phyloP scores from a whole-genome alignment of 2,329 filamentous ascomycete genomes.

The Penicillium sclerotigenum region DNA sequence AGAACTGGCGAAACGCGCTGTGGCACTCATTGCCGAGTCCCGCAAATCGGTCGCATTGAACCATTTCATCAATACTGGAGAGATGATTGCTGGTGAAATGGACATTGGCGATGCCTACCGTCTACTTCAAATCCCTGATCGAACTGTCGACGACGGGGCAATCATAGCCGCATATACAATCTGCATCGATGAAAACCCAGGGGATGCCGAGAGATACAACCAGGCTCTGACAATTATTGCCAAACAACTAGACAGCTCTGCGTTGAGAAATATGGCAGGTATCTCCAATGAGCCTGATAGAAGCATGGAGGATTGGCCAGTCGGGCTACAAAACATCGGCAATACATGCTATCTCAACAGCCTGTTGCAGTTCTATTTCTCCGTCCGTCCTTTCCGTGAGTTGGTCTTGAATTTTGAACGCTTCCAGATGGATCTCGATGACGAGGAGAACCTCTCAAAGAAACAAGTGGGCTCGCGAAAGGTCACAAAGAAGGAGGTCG shows the following conservation, averaged over 20 bases:
- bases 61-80: constrained; percentile 53
- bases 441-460: constrained; percentile 55
- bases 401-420: constrained; percentile 74
- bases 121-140: constrained; percentile 52
- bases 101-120: constrained; percentile 54
- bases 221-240: constrained; percentile 50
- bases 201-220: constrained; percentile 45
- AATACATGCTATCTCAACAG: constrained; percentile 99
- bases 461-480: constrained; percentile 74
- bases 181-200: constrained; percentile 46
- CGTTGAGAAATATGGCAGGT: constrained; percentile 36
- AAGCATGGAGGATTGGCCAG: constrained; percentile 60
- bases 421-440: constrained; percentile 65
- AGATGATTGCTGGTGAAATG: constrained; percentile 52
- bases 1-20: constrained; percentile 53
- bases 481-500: constrained; percentile 57
- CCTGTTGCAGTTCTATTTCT: constrained; percentile 91
- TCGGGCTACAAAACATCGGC: constrained; percentile 87
- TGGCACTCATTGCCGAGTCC: constrained; percentile 57
- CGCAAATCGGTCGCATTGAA: constrained; percentile 55
- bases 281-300: constrained; percentile 30
- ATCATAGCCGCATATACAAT: constrained; percentile 50
- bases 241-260: constrained; percentile 39
- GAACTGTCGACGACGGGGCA: constrained; percentile 50
- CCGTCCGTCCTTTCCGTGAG: constrained; percentile 74